A percentile compares a stretch with the other conserved stretches of the same genome.
These are phyloP conservation scores for Lipomyces lipofer DNA, from an alignment of 805 yeast species.

Conservation along the genomic window DNA sequence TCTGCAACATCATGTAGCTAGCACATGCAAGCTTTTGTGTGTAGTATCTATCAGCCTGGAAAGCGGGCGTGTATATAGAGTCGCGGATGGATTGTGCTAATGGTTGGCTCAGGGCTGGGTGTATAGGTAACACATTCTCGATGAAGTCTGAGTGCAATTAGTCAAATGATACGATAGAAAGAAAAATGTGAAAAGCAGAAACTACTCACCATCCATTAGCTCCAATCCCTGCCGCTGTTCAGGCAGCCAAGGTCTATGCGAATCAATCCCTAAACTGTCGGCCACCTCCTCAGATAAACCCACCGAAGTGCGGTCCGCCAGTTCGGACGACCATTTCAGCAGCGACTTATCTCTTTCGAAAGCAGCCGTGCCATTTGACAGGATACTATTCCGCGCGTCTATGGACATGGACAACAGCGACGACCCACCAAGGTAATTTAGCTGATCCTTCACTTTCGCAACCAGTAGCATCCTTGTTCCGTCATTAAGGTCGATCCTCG, in stretches of 20 bases:
- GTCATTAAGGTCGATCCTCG: neutral
- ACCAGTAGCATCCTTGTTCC: neutral
- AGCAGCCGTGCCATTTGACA: neutral
- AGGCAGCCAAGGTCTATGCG: constrained; percentile 25
- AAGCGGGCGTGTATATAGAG: constrained; percentile 7
- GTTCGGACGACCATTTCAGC: constrained; percentile 18
- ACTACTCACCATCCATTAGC: constrained; percentile 12
- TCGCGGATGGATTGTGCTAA: constrained; percentile 13
- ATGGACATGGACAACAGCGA: neutral
- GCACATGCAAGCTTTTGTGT: constrained; percentile 22
- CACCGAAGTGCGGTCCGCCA: constrained; percentile 13
- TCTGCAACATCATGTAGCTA: constrained; percentile 25
- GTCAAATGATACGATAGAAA: neutral
- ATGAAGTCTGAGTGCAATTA: constrained; percentile 4
- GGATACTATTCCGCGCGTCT: neutral
- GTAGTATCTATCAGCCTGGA: constrained; percentile 12
- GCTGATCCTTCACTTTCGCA: constrained; percentile 13
- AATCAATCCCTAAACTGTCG: constrained; percentile 20
- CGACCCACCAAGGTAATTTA: constrained; percentile 3
- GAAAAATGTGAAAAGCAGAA: neutral
- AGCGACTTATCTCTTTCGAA: neutral
- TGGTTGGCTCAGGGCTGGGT: constrained; percentile 10
- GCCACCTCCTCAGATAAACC: constrained; percentile 28
- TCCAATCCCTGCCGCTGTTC: constrained; percentile 10
- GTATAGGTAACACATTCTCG: constrained; percentile 2